Percentiles rank a stretch among this genome's conserved stretches.
phyloP scores from a whole-genome alignment of 345 rosid species.

The Corchorus olitorius region DNA sequence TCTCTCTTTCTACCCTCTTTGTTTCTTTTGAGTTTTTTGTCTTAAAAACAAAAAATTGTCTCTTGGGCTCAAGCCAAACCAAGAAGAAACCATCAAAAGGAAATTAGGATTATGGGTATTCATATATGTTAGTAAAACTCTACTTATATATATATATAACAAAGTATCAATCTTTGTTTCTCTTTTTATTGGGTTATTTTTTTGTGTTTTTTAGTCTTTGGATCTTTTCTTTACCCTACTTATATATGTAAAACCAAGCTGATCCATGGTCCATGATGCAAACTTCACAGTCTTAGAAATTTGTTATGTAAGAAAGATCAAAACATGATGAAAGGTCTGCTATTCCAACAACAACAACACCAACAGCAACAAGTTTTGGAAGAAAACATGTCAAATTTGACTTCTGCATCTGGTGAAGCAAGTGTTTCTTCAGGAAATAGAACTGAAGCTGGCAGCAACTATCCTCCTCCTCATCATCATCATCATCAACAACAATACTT shows the following conservation, averaged over 20 bases:
- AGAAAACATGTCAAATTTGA: conserved; percentile 89
- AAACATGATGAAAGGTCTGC: conserved; percentile 48
- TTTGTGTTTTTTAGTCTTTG: conserved; percentile 26
- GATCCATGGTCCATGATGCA: conserved; percentile 30
- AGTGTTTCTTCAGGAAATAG: conserved; percentile 79
- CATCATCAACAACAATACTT: conserved; percentile 42
- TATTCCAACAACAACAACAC: conserved; percentile 53
- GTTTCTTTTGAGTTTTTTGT: conserved; percentile 31
- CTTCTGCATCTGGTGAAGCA: conserved; percentile 79
- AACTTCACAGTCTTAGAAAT: conserved; percentile 10
- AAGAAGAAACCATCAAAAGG: conserved; percentile 34
- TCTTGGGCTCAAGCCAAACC: conserved; percentile 73
- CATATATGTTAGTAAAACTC: conserved; percentile 20
- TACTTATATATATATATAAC: conserved; percentile 10
- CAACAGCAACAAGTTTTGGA: conserved; percentile 36
- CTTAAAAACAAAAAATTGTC: conserved; percentile 52
- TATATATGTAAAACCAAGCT: conserved; percentile 7
- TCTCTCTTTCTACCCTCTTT: conserved; percentile 24
- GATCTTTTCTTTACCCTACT: conserved; percentile 9
- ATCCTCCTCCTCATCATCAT: neutral
- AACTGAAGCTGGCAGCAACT: conserved; percentile 46
- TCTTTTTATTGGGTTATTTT: conserved; percentile 10
- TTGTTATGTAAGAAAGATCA: neutral
- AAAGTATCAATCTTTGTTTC: conserved; percentile 29
- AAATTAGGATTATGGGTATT: conserved; percentile 13